Evolutionary conservation across 202 grass and related monocot species (phyloP), one percentile per base, ranked within the genome.

Genomic region (Brachypodium distachyon): DNA sequence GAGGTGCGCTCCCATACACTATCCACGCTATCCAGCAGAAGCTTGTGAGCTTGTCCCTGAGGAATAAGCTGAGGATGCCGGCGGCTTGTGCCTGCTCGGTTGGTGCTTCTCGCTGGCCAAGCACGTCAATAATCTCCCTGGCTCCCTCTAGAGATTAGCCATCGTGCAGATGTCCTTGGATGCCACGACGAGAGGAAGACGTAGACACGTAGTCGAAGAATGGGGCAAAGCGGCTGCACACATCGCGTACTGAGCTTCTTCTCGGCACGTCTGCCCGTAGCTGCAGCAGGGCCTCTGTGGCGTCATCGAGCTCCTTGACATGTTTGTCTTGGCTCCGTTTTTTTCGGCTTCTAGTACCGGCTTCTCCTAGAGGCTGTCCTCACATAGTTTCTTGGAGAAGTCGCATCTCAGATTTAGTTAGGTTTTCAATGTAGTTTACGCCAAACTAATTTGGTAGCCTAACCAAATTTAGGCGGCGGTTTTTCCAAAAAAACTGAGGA

Each of bases 11-110:
- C 82, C 68, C 83, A 89, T n/a, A n/a, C n/a, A n/a, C n/a, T n/a
- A n/a, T n/a, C n/a, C 23, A 91, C 76, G 51, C 87, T 80, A 40
- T 94, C 92, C 32, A 94, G 60, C 34, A 94, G 65, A 94, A 94
- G 32, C 46, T 91, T n/a, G n/a, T n/a, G n/a, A n/a, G n/a, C 32
- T 75, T 84, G 56, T 86, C 38, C 53, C 76, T 77, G 0, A 94
- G 75, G 76, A 81, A n/a, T n/a, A n/a, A 88, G 32, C 86, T 17
- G 14, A 80, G 79, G 53, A 93, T 90, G 1, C 23, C 79, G 1
- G 56, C 70, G 10, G 75, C 75, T 60, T 85, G 77, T 52, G 51
- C 80, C 70, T 84, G 77, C 72, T 87, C 84, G 37, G 84, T 76
- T 3, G 68, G 53, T 23, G 43, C 61, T n/a, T 81, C 74, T 1